Conservation (phyloP, 257 asterid species). For the Solanum sitiens region DNA sequence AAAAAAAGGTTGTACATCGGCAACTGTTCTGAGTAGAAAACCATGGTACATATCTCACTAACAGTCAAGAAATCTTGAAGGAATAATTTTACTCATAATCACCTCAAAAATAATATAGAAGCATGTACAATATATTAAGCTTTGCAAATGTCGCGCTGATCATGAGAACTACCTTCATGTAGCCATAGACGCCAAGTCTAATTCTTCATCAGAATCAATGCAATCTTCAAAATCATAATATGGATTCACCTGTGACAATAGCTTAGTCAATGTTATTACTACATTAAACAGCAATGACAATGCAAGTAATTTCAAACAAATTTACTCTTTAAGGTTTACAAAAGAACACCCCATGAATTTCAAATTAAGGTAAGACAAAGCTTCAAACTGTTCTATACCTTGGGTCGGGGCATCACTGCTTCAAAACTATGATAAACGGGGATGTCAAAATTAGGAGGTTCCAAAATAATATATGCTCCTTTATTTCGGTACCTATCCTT, state of each 20-base stretch:
- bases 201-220: conserved; percentile 88
- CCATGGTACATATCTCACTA: background rate
- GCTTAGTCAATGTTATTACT: background rate
- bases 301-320: background rate
- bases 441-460: conserved; percentile 64
- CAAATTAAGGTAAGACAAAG: background rate
- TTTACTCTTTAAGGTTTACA: background rate
- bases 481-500: conserved; percentile 78
- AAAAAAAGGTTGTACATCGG: background rate
- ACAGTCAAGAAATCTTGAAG: background rate
- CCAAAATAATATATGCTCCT: conserved; percentile 81
- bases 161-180: conserved; percentile 9
- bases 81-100: background rate
- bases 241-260: conserved; percentile 60
- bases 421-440: conserved; percentile 73
- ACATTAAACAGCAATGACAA: background rate
- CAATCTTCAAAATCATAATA: conserved; percentile 72
- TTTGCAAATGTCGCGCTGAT: background rate
- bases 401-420: conserved; percentile 18
- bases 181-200: conserved; percentile 79
- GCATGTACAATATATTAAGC: background rate
- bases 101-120: background rate
- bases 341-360: background rate
- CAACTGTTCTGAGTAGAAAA: background rate
- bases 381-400: conserved; percentile 29